Base-by-base conservation (phyloP, 2,329 filamentous ascomycete genomes). In the Didymella segeticola region DNA sequence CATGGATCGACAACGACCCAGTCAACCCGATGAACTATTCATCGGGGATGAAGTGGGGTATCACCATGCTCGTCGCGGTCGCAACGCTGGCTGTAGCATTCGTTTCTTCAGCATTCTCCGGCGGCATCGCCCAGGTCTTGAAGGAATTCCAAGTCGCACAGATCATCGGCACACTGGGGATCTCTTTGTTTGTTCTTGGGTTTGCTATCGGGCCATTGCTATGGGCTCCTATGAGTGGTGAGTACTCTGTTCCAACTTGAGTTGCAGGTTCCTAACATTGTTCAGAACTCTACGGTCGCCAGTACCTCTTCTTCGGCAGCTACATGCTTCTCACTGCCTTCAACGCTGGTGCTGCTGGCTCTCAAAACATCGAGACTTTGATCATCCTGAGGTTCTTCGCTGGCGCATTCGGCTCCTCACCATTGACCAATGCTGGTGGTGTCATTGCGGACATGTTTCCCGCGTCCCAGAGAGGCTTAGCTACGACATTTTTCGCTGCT, bases 31-130 rank as follows among this genome's bases (percentile, higher is more conserved):
- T 88, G 79, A 77, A 78, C 42, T 89, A 86, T 63, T 74, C 80
- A 9, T 54, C 66, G 2, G 49, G 66, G 23, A 83, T 82, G 72
- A 90, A 90, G 76, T 91, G 89, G 88, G 68, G 71, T 25, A 83
- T 88, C 58, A 88, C 86, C 1, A 67, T 83, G 46, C 70, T 88
- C 33, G 83, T 88, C 51, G 87, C 88, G 11, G 63, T 88, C 23
- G 84, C 88, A 12, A 89, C 87, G 1, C 79, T 92, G 36, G 87
- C 77, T 23, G 87, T 91, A 25, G 79, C 89, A 2, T 88, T 92
- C 63, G 84, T 85, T 47, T 89, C 86, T 15, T 88, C 86, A 1
- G 88, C 88, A 26, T 89, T 85, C 70, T 84, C 83, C 4, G 84
- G 85, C 11, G 84, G 84, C 39, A 70, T 86, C 12, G 51, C 61